Evolutionary conservation across 768 basidiomycete species (phyloP), one percentile per base, ranked within the genome.

Genomic region (Serpula lacrymans): DNA sequence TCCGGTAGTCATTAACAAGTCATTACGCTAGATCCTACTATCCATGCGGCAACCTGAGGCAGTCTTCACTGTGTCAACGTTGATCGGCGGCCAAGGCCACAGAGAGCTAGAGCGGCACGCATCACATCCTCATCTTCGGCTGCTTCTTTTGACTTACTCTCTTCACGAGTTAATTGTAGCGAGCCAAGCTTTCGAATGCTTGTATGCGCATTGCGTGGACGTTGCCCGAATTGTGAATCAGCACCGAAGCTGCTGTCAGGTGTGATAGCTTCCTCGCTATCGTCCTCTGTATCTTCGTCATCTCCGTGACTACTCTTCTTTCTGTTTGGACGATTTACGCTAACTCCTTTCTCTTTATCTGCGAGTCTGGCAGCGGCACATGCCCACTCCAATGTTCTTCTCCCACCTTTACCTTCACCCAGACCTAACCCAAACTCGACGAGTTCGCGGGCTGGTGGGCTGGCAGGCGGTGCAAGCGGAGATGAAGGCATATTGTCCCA

Each of bases 71-170:
- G n/a, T n/a, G n/a, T n/a, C n/a, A n/a, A n/a, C n/a, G n/a, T n/a
- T n/a, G n/a, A 49, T 37, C 55, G 46, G 25, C 61, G 57, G 27
- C 70, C 63, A 26, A 72, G 65, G 24, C 83, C 82, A 55, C 82
- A 85, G 14, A 86, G 60, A 30, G 77, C 78, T 28, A 83, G 63
- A 20, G 84, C 84, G 17, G 82, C 84, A 45, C 74, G 75, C 77
- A 86, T 81, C 62, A 78, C 76, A 41, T 82, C 82, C 24, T 82
- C 77, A 55, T 84, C 79, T 32, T 74, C 70, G 53, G 44, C 47
- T 6, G 6, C 42, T 17, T 45, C 45, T 44, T 60, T 53, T 18
- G 17, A 29, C 28, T 10, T 34, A 0, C 12, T 37, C 31, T 9
- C 25, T 23, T 26, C 27, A 25, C 6, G 33, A 34, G 22, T 5